Base-by-base conservation (phyloP, 305 asterid genomes). In the Fraxinus nigra region DNA sequence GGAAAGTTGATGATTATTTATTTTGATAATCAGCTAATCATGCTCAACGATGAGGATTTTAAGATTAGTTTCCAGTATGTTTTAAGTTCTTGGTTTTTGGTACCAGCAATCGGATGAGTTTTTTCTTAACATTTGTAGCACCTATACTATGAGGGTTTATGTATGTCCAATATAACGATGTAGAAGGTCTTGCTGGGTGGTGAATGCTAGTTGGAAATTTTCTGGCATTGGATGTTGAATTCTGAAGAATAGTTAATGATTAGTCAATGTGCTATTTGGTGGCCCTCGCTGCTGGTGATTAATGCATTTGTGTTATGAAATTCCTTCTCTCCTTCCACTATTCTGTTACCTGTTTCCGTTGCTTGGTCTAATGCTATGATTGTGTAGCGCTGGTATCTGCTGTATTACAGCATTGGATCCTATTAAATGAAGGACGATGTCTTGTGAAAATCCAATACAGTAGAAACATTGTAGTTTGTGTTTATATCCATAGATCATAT, bases 331-430 rank as follows among this genome's bases (percentile, higher is more conserved):
- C 14, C 77, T 48, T 82, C 34, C 61, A 1, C 32, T 67, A 34
- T 61, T 69, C 67, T 54, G 81, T 73, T 80, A 51, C 46, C 43
- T 26, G 74, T 6, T 82, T 79, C 61, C 80, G 70, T 30, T 79
- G 40, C 72, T 22, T 69, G 75, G 70, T 46, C 9, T 77, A 72
- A 38, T 28, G 40, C 70, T 75, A 78, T 24, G 78, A 79, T 24
- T 77, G 76, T 61, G 74, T 84, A 80, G 38, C 38, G 40, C 75
- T 38, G 65, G 86, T 56, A 69, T 69, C 38, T 61, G 32, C 32
- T 61, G 32, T 61, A 61, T 32, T 10, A 69, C 3, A 26, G 20
- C 38, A 5, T 28, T 30, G 75, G 35, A 13, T 69, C 22, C 22
- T 30, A 33, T 69, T 69, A 28, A 69, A 69, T 69, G 75, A 28